Base-by-base conservation (phyloP, 305 asterid genomes). In the Rubia balearica region DNA sequence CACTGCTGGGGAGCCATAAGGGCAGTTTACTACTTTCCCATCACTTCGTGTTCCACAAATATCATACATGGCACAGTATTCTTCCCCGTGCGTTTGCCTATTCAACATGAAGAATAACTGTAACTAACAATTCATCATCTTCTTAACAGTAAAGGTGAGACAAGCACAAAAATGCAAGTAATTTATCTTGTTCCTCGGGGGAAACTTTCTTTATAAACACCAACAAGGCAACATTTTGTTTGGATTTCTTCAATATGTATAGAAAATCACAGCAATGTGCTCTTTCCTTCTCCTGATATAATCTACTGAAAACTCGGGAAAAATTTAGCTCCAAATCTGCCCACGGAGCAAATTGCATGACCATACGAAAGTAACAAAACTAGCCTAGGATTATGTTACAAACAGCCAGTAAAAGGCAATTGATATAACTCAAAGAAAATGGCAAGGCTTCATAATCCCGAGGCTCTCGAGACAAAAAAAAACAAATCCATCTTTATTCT, bases 1-100 rank as follows among this genome's bases (percentile, higher is more conserved):
- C 76, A 86, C 84, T 45, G 99, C 61, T 5, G 96, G 92, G 40
- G 83, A 73, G 74, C 92, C 87, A 70, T 85, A 74, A 49, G 98
- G 97, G 85, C 99, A 95, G 82, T 95, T 91, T 61, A 95, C 82
- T 33, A 90, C 87, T 89, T 95, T 95, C 57, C 94, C 93, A 72
- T 95, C 99, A 46, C 83, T 82, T 8, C 99, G 86, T 48, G 84
- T 67, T 75, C 99, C 99, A 76, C 99, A 95, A 74, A 95, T 88
- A 79, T 83, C 90, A 73, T 87, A 91, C 99, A 95, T 95, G 73
- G 97, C 89, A 75, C 99, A 95, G 79, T 86, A 85, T 42, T 79
- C 92, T 80, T 86, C 90, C 8, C 94, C 80, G 75, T 95, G 96
- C 59, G 84, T 87, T 73, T 75, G 65, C 73, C 89, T 84, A 57